Evolutionary conservation across 2,329 filamentous ascomycete genomes (phyloP), one percentile per base, ranked within the genome.

Genomic region (Pseudogymnoascus destructans): DNA sequence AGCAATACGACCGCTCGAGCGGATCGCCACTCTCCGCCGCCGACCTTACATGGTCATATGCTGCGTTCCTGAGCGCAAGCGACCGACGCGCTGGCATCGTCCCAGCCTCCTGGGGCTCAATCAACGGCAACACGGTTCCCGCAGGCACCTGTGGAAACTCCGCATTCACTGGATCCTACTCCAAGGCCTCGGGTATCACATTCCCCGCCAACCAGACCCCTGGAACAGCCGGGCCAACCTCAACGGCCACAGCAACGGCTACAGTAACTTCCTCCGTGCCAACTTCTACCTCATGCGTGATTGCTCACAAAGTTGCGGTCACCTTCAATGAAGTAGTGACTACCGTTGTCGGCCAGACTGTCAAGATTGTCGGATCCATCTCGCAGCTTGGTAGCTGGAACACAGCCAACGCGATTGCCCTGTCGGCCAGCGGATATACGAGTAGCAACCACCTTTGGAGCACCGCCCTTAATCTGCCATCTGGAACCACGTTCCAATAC

Each of bases 1-100:
- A 89, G 72, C 85, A 89, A 68, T 89, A 79, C 65, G 75, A 78
- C 63, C 77, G 77, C 63, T 69, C 71, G 58, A 72, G 68, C 42
- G 82, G 78, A 27, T 62, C 65, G 0, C 82, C 81, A 1, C 71
- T 84, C 3, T 86, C 83, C 1, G 86, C 85, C 0, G 71, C 73
- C 15, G 82, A 89, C 62, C 72, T 89, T 25, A 88, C 85, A 2
- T 89, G 85, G 85, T 87, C 84, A 0, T 88, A 87, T 63, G 83
- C 84, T 1, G 77, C 84, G 0, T 84, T 89, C 69, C 72, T 89
- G 52, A 85, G 84, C 0, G 79, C 79, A n/a, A 71, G 74, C 21
- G 76, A 76, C 40, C 78, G 83, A 35, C 78, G 83, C 52, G 75
- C 76, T 52, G 76, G 76, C 17, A 65, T 77, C 13, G 69, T 82